Evolutionary conservation across 1,284 basidiomycete species (phyloP).

Genomic region (Ceratobasidium sp.): DNA sequence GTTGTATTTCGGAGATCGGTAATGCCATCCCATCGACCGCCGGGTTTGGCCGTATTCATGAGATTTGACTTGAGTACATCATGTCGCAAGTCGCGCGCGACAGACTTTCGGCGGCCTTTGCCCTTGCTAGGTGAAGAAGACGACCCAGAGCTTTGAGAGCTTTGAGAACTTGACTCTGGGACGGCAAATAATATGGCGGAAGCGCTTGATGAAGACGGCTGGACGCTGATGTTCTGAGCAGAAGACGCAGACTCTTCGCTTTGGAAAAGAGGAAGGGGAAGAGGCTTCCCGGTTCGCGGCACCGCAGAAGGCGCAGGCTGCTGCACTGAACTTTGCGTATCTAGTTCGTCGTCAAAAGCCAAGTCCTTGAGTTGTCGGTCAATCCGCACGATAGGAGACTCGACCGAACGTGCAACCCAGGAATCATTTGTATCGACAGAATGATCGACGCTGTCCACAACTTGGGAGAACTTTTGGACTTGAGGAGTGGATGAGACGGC

Average conservation of each 20-base stretch:
- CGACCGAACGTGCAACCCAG: conserved; percentile 70
- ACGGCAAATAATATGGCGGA: conserved; percentile 45
- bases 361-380: conserved; percentile 74
- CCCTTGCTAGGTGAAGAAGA: conserved; percentile 50
- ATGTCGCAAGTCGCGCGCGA: conserved; percentile 22
- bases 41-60: conserved; percentile 32
- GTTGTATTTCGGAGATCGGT: conserved; percentile 26
- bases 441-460: conserved; percentile 54
- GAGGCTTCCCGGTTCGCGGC: not conserved
- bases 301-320: not conserved
- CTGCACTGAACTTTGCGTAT: conserved; percentile 27
- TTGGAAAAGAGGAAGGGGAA: conserved; percentile 15
- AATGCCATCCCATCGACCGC: conserved; percentile 31
- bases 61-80: conserved; percentile 36
- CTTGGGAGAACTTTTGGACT: conserved; percentile 55
- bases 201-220: conserved; percentile 29
- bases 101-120: conserved; percentile 61
- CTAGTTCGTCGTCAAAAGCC: conserved; percentile 55
- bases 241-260: conserved; percentile 40
- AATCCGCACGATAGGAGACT: conserved; percentile 78
- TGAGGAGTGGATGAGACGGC: conserved; percentile 81
- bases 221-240: conserved; percentile 9
- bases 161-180: conserved; percentile 32
- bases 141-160: conserved; percentile 12
- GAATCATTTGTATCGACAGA: conserved; percentile 57